Evolutionary conservation across 139 green algal species (phyloP).

Genomic region (Closterium sp.): DNA sequence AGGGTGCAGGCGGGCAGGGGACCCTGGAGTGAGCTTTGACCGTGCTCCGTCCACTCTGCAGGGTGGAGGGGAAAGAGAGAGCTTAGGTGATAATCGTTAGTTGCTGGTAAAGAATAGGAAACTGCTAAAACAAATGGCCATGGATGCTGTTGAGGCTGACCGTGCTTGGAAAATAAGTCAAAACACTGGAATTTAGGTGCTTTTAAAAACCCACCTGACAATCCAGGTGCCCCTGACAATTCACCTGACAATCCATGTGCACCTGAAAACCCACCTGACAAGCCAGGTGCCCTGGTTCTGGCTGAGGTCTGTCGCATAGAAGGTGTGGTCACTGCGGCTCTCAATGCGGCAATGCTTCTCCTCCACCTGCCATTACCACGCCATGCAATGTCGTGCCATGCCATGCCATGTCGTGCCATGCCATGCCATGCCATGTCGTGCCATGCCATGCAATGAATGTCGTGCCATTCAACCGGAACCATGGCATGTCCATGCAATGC

Average conservation of each 20-base stretch:
- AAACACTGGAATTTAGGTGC: no score
- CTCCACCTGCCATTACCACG: not conserved
- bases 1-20: slow-evolving; percentile 11
- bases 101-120: no score
- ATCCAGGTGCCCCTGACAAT: no score
- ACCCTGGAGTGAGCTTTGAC: not conserved
- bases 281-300: not conserved
- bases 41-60: slow-evolving; percentile 16
- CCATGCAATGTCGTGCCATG: not conserved
- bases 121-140: no score
- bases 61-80: not conserved
- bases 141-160: no score
- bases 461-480: no score
- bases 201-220: no score
- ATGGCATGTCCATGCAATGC: no score
- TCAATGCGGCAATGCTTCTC: slow-evolving; percentile 6
- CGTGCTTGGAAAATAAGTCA: no score
- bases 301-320: not conserved
- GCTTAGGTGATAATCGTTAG: no score
- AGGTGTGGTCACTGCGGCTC: not conserved
- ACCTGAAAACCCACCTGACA: not conserved
- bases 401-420: not conserved
- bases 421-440: not conserved
- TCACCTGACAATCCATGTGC: no score
- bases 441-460: no score